Base-by-base conservation (phyloP, 768 basidiomycete species). In the Xerocomellus intermedius region DNA sequence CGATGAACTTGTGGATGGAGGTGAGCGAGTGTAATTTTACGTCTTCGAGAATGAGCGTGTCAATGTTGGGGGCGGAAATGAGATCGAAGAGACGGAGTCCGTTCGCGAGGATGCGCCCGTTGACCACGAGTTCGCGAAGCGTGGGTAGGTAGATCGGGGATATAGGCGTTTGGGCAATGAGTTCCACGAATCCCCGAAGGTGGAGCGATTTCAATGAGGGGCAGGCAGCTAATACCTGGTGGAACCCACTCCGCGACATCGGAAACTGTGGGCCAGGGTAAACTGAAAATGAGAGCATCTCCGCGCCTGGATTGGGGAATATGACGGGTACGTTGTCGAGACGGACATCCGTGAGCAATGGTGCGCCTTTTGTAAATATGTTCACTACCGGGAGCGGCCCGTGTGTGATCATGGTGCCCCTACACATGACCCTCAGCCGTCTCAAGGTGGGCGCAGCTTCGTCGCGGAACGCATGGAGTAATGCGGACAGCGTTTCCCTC, bases 201-300 rank as follows among this genome's bases (percentile, higher is more conserved):
- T 70, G 69, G 6, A 70, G 69, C 7, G 48, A 51, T 37, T 47
- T 58, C 16, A 70, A 45, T 2, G 47, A 58, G 6, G 64, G 59
- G 21, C 69, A 72, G 37, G 50, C 54, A 6, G 60, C 39, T 4
- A 65, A 33, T 36, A 55, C 56, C 42, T 59, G 55, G 36, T 66
- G 59, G 28, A 70, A 66, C 13, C 54, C 66, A 12, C 53, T 58
- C 32, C 64, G 64, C 16, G 66, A 50, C 53, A 69, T 59, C 10
- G 69, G 61, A 38, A 71, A 70, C 42, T 69, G 68, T 12, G 68
- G 64, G 22, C 70, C 75, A 9, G 69, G 70, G 54, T 64, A 70
- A 28, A 66, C 62, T 32, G 71, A 73, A 26, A 74, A 63, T 38
- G 73, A 72, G 19, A 74, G 64, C 10, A 53, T 59, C 48, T 62